Evolutionary conservation across 23 red algal genomes (phyloP), one percentile per base, ranked within the genome.

Genomic region (Gracilaria domingensis): DNA sequence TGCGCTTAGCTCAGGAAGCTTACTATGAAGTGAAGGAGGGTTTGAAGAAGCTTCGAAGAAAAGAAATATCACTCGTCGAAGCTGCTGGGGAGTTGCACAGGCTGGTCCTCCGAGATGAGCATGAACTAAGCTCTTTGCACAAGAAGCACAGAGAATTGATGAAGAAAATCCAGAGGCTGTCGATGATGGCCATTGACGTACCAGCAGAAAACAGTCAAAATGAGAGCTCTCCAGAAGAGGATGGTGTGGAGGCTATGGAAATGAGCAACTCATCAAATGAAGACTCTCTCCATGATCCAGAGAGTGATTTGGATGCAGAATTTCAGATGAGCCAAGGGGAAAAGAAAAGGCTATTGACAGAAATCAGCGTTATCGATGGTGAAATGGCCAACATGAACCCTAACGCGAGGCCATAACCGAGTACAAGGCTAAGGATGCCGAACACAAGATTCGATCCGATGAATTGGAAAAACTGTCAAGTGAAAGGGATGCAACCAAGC

Each of bases 401-500:
- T 20, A 93, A 96, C 33, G n/a, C 11, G 83, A 62, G 12, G 95
- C 89, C 3, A 92, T 96, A 50, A 75, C 60, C 0, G 88, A 96
- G 67, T 96, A 96, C 69, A 60, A 80, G n/a, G 61, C 72, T 38
- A 98, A 98, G 61, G 93, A 95, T 59, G 50, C 42, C 0, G 96
- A 98, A 47, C 93, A 93, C 61, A 81, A 79, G 50, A 55, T 45
- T 23, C 89, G 83, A 24, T 80, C 95, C 8, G 34, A 47, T 40
- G 94, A 96, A 75, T 88, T 99, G 34, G 97, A 99, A 32, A 74
- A 66, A 20, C 79, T 96, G 66, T 95, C 97, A 33, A 72, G 77
- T 26, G 23, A 76, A 14, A 75, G 97, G 26, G 97, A 99, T 87
- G 32, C 48, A 28, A 59, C 88, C 33, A 93, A 91, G 40, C 72